A percentile compares a stretch with the other conserved stretches of the same genome.
Conservation (phyloP, 169 alveolate genomes). For the Plasmodium berghei region DNA sequence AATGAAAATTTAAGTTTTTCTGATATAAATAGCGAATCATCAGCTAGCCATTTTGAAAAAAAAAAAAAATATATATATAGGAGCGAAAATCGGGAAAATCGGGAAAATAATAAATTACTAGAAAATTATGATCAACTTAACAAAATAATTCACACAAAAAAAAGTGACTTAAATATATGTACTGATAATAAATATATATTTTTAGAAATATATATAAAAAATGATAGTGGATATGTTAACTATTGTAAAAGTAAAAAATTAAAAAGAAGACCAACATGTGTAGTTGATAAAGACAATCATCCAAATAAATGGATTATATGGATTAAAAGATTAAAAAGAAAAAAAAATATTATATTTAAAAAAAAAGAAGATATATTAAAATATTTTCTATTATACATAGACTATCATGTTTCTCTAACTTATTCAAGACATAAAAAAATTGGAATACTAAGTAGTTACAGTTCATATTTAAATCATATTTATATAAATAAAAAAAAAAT, state of each 20-base stretch:
- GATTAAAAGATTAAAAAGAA: slow-evolving; percentile 67
- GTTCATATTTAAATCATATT: slow-evolving; percentile 47
- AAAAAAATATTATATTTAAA: slow-evolving; percentile 48
- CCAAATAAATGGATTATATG: slow-evolving; percentile 68
- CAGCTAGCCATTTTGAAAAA: background rate
- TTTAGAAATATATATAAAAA: slow-evolving; percentile 39
- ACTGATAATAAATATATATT: slow-evolving; percentile 60
- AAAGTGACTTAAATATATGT: slow-evolving; percentile 36
- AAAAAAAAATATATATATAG: background rate
- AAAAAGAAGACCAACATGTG: slow-evolving; percentile 62
- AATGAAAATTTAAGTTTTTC: too few relatives aligned
- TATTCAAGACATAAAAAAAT: slow-evolving; percentile 40
- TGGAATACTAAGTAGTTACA: slow-evolving; percentile 59
- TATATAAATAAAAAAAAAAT: slow-evolving; percentile 37
- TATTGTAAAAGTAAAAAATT: slow-evolving; percentile 53
- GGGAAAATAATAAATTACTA: background rate
- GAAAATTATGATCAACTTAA: background rate
- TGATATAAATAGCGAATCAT: background rate
- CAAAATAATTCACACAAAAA: slow-evolving; percentile 7
- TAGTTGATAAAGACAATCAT: slow-evolving; percentile 38
- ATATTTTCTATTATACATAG: slow-evolving; percentile 53
- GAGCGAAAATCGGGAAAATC: background rate
- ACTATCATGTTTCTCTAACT: slow-evolving; percentile 24
- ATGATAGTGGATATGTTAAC: slow-evolving; percentile 56
- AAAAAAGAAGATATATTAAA: slow-evolving; percentile 43